Conservation (phyloP, 2,329 filamentous ascomycete genomes). For the Apiospora phragmitis region DNA sequence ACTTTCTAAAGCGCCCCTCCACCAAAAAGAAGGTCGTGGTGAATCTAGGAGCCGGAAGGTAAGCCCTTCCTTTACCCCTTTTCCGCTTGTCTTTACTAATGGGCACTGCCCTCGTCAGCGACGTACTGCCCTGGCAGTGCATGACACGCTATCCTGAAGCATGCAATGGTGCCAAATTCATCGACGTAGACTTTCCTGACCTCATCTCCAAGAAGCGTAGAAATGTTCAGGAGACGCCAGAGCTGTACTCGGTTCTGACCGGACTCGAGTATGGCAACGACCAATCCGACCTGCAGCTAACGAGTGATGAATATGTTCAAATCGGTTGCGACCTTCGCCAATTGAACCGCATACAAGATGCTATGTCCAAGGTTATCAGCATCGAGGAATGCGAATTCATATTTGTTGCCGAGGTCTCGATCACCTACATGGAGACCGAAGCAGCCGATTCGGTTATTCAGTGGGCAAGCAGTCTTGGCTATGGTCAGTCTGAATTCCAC, state of each 20-base stretch:
- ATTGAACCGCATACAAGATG: slow-evolving; percentile 57
- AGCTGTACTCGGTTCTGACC: slow-evolving; percentile 55
- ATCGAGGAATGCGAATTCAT: slow-evolving; percentile 63
- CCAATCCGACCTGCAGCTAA: slow-evolving; percentile 53
- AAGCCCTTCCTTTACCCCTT: slow-evolving; percentile 39
- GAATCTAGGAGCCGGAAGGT: slow-evolving; percentile 91
- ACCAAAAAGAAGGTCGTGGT: slow-evolving; percentile 70
- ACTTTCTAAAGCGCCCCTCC: slow-evolving; percentile 63
- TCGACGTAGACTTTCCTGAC: slow-evolving; percentile 85
- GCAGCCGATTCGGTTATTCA: slow-evolving; percentile 72
- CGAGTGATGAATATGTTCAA: slow-evolving; percentile 72
- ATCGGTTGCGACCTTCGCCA: slow-evolving; percentile 80
- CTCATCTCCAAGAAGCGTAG: slow-evolving; percentile 74
- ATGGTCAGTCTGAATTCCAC: slow-evolving; percentile 50
- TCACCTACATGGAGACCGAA: slow-evolving; percentile 82
- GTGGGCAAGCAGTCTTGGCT: slow-evolving; percentile 73
- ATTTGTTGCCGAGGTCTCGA: slow-evolving; percentile 86
- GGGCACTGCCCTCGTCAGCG: slow-evolving; percentile 49
- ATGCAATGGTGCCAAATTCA: slow-evolving; percentile 64
- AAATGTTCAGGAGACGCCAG: slow-evolving; percentile 63
- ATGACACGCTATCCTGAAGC: slow-evolving; percentile 64
- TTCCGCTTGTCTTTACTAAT: not conserved
- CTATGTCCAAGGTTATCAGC: slow-evolving; percentile 60
- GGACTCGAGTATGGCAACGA: slow-evolving; percentile 40
- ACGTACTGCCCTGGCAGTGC: slow-evolving; percentile 84